Percentiles rank a stretch among this genome's conserved stretches.
Evolutionary conservation across 805 yeast species (phyloP).

Genomic region (Kuraishia piskuri): DNA sequence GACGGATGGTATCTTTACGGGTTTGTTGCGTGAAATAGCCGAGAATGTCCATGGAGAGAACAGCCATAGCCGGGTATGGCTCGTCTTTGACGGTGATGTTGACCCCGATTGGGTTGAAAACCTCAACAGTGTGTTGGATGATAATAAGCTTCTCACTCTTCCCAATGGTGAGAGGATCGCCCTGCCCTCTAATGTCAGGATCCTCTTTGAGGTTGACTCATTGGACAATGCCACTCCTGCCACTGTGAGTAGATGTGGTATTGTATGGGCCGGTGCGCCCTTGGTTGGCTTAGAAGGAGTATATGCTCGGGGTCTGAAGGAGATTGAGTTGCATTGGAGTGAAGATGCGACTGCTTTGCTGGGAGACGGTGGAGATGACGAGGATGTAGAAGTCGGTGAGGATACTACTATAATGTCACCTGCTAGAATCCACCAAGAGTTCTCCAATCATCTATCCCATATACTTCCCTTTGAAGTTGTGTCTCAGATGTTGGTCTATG

Average conservation of each 20-base stretch:
- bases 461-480: neutral
- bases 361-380: neutral
- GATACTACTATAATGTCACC: neutral
- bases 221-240: constrained; percentile 76
- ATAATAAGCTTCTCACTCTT: constrained; percentile 69
- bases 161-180: constrained; percentile 84
- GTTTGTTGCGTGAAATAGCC: constrained; percentile 48
- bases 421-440: neutral
- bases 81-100: constrained; percentile 85
- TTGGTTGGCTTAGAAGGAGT: neutral
- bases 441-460: neutral
- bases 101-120: constrained; percentile 94
- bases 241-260: constrained; percentile 87
- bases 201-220: constrained; percentile 71
- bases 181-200: constrained; percentile 52
- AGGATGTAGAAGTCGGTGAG: neutral
- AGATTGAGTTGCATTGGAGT: neutral
- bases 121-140: constrained; percentile 85
- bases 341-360: neutral
- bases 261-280: constrained; percentile 48
- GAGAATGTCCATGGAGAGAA: constrained; percentile 53
- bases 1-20: constrained; percentile 81
- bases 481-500: neutral
- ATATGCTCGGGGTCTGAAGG: neutral
- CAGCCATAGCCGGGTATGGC: constrained; percentile 48